These are phyloP conservation scores for Neurospora crassa DNA, from an alignment of 2,329 filamentous ascomycete species.

Conservation along the genomic window DNA sequence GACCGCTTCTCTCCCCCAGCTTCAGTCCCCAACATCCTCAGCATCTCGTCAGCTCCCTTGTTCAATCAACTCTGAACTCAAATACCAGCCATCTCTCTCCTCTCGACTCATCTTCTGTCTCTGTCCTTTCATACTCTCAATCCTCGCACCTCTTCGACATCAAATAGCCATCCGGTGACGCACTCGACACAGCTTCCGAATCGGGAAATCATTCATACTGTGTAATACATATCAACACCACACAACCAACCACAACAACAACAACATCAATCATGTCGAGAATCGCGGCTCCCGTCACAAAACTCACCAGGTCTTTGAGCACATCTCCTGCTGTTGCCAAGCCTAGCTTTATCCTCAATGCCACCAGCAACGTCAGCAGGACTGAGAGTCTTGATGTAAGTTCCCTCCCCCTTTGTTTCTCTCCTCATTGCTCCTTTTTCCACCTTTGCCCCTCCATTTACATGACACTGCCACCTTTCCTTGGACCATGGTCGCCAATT, in stretches of 20 bases:
- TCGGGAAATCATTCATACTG: background rate
- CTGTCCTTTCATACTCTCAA: background rate
- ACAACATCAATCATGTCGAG: slow-evolving; percentile 28
- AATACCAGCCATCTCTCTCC: background rate
- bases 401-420: slow-evolving; percentile 5
- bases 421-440: background rate
- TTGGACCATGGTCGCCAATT: background rate
- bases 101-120: background rate
- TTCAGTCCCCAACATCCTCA: background rate
- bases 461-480: background rate
- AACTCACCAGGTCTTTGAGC: slow-evolving; percentile 37
- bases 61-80: background rate
- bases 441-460: background rate
- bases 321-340: slow-evolving; percentile 30
- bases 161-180: background rate
- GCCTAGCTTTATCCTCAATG: slow-evolving; percentile 25
- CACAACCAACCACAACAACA: background rate
- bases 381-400: slow-evolving; percentile 34
- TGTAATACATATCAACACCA: background rate
- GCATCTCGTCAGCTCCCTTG: background rate
- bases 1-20: background rate
- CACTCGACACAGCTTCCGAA: background rate
- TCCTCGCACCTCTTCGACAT: background rate
- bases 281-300: slow-evolving; percentile 38
- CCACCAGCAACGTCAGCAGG: slow-evolving; percentile 33